phyloP scores from a whole-genome alignment of 2,329 filamentous ascomycete genomes.

The Xylaria sp. region DNA sequence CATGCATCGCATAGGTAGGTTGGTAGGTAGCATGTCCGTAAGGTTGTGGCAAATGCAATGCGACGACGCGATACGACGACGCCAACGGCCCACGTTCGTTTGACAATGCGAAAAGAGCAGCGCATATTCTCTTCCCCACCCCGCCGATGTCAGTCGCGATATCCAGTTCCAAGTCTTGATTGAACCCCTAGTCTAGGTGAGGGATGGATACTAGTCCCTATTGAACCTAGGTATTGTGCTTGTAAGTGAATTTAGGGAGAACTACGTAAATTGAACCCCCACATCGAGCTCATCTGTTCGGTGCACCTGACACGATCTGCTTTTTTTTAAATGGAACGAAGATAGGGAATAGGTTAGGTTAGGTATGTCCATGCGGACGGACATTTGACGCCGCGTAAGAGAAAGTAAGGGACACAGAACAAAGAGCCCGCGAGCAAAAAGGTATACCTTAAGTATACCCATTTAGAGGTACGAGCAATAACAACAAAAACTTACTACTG shows the following conservation, averaged over 20 bases:
- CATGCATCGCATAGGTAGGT: neutral
- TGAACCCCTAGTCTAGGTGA: neutral
- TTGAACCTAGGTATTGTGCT: constrained; percentile 9
- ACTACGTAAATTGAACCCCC: constrained; percentile 16
- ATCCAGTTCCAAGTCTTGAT: neutral
- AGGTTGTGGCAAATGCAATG: constrained; percentile 18
- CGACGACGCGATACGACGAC: constrained; percentile 32
- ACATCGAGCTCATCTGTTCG: constrained; percentile 21
- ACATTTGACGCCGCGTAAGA: constrained; percentile 2
- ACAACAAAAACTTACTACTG: neutral
- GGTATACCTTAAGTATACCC: neutral
- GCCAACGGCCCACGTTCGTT: constrained; percentile 15
- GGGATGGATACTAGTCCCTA: constrained; percentile 1
- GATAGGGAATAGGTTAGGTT: neutral
- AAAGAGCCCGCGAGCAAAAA: neutral
- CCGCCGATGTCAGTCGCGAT: neutral
- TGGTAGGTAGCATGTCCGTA: neutral
- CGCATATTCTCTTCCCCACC: neutral
- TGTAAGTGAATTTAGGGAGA: constrained; percentile 10
- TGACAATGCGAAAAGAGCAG: constrained; percentile 3
- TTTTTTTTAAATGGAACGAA: constrained; percentile 7
- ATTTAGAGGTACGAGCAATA: neutral
- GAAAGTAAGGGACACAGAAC: neutral
- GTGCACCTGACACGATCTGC: constrained; percentile 32
- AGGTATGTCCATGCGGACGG: constrained; percentile 23